A percentile compares a stretch with the other conserved stretches of the same genome.
Evolutionary conservation across 2,329 filamentous ascomycete genomes (phyloP).

Genomic region (Scytalidium sp.): DNA sequence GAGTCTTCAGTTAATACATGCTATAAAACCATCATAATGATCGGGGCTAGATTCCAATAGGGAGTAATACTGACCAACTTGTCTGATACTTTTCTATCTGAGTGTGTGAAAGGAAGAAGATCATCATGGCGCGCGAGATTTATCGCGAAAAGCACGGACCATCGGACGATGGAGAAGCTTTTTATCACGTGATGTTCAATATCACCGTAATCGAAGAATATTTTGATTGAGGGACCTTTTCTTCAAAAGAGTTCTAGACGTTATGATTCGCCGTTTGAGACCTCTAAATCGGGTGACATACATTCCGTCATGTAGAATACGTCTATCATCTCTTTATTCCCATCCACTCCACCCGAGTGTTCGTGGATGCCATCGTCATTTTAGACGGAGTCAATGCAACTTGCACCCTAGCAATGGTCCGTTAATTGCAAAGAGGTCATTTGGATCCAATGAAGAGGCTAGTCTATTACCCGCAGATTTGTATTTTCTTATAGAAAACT

Average conservation of each 20-base stretch:
- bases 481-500: background rate
- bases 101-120: too few species aligned
- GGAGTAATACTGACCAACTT: background rate
- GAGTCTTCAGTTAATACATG: background rate
- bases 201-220: background rate
- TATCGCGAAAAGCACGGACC: too few species aligned
- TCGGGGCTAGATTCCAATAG: background rate
- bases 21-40: background rate
- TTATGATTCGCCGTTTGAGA: constrained; percentile 19
- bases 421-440: background rate
- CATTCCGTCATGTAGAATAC: constrained; percentile 23
- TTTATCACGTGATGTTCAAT: background rate
- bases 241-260: background rate
- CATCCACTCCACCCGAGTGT: background rate
- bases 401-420: background rate
- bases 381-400: too few species aligned
- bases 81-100: background rate
- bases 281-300: constrained; percentile 7
- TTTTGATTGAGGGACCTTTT: background rate
- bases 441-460: background rate
- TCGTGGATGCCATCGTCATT: background rate
- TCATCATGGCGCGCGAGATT: too few species aligned
- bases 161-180: too few species aligned
- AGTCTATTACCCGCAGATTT: background rate
- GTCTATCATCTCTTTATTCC: constrained; percentile 6